Conservation (phyloP, 495 filamentous ascomycete genomes). For the Achaetomiella virescens region DNA sequence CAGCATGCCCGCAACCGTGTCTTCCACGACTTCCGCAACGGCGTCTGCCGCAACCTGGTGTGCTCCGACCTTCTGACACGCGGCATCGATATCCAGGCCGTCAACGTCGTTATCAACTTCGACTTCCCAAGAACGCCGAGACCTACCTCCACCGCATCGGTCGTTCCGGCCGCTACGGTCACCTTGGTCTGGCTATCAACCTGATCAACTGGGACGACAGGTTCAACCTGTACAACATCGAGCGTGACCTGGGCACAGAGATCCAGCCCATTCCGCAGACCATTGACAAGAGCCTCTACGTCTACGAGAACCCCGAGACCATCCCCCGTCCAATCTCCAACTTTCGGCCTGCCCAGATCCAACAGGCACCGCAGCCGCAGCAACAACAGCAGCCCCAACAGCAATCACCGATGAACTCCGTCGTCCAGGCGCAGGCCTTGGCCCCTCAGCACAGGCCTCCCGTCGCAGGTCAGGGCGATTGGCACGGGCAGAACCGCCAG, state of each 20-base stretch:
- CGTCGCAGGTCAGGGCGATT: constrained; percentile 19
- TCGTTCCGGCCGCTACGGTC: constrained; percentile 92
- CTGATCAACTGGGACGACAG: constrained; percentile 99
- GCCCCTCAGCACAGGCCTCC: constrained; percentile 10
- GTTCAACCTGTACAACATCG: constrained; percentile 98
- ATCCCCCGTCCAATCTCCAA: constrained; percentile 72
- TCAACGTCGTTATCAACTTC: constrained; percentile 99
- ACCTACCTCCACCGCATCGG: constrained; percentile 99
- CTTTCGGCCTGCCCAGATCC: constrained; percentile 28
- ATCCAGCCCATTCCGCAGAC: constrained; percentile 89
- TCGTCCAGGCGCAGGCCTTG: constrained; percentile 23
- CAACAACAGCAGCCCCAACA: constrained; percentile 19
- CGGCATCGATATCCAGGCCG: constrained; percentile 98
- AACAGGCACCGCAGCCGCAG: constrained; percentile 27
- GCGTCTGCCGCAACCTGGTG: constrained; percentile 93
- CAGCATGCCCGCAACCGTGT: constrained; percentile 95
- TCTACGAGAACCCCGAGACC: constrained; percentile 91
- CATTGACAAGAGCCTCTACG: constrained; percentile 97
- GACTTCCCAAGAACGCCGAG: constrained; percentile 99
- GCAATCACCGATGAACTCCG: constrained; percentile 22
- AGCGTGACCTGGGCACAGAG: constrained; percentile 93
- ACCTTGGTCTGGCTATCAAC: constrained; percentile 96
- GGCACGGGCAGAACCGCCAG: constrained; percentile 23
- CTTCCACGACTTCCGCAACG: constrained; percentile 98
- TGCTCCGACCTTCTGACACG: constrained; percentile 97